phyloP scores from a whole-genome alignment of 768 basidiomycete species.

The Kwoniella sp. region DNA sequence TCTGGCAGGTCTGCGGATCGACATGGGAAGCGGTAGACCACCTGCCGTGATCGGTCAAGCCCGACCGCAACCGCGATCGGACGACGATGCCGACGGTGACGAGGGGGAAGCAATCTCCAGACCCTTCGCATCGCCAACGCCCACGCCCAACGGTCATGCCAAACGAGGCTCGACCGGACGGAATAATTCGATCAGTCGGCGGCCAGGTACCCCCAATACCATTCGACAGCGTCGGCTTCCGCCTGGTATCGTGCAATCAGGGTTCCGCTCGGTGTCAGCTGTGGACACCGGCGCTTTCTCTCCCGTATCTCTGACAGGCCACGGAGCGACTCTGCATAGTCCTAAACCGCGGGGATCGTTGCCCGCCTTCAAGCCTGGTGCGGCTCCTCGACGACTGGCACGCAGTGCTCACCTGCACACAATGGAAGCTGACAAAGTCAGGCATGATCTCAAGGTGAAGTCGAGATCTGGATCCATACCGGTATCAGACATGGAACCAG shows the following conservation, averaged over 20 bases:
- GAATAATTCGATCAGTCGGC: conserved; percentile 1
- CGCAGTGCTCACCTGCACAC: conserved; percentile 29
- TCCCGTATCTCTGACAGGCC: background rate
- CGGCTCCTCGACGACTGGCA: background rate
- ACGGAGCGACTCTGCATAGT: background rate
- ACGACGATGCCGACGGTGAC: background rate
- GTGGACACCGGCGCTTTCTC: conserved; percentile 3
- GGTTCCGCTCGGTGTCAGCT: conserved; percentile 19
- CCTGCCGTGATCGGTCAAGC: conserved; percentile 26
- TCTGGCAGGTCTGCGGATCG: conserved; percentile 27
- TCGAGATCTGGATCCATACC: background rate
- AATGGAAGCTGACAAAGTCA: conserved; percentile 25
- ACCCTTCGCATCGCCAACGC: conserved; percentile 10
- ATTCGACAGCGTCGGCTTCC: conserved; percentile 16
- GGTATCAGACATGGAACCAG: background rate
- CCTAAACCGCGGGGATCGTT: conserved; percentile 10
- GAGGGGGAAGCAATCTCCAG: background rate
- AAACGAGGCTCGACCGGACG: background rate
- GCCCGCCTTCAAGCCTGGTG: background rate
- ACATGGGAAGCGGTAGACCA: conserved; percentile 27
- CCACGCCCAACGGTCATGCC: background rate
- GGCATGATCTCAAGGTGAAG: conserved; percentile 1
- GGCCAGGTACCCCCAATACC: conserved; percentile 12
- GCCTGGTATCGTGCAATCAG: background rate
- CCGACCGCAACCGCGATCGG: conserved; percentile 5